Conservation (phyloP, 2,329 filamentous ascomycete genomes). For the Cytospora leucostoma region DNA sequence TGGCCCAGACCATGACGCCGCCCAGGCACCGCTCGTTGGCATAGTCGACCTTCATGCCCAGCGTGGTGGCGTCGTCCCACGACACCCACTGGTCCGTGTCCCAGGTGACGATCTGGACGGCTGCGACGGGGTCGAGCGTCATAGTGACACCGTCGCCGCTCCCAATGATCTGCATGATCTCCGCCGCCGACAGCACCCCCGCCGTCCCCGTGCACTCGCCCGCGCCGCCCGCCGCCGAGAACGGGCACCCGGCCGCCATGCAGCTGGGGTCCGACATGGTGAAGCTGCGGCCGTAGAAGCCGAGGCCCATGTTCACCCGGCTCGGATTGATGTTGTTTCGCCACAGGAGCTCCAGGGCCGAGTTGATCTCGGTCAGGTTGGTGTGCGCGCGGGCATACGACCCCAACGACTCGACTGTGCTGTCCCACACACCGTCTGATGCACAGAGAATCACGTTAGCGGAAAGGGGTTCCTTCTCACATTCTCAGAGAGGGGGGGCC, state of each 20-base stretch:
- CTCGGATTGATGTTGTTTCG: neutral
- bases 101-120: no score
- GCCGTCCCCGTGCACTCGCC: constrained; percentile 41
- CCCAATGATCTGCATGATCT: constrained; percentile 42
- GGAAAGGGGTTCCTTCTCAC: no score
- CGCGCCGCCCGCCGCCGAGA: constrained; percentile 28
- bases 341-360: constrained; percentile 1
- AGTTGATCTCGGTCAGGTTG: constrained; percentile 35
- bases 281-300: constrained; percentile 5
- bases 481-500: no score
- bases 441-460: constrained; percentile 31
- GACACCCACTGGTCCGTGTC: no score
- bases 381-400: constrained; percentile 27
- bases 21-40: no score
- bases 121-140: no score
- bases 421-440: constrained; percentile 28
- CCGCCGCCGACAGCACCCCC: constrained; percentile 43
- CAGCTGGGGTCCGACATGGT: neutral
- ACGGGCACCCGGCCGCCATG: neutral
- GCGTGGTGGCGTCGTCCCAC: no score
- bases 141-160: no score
- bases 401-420: constrained; percentile 29
- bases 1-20: no score
- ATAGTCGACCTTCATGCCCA: no score
- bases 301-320: constrained; percentile 7